Evolutionary conservation across 2,329 filamentous ascomycete species (phyloP), one percentile per base, ranked within the genome.

Genomic region (Sclerotinia nivalis): DNA sequence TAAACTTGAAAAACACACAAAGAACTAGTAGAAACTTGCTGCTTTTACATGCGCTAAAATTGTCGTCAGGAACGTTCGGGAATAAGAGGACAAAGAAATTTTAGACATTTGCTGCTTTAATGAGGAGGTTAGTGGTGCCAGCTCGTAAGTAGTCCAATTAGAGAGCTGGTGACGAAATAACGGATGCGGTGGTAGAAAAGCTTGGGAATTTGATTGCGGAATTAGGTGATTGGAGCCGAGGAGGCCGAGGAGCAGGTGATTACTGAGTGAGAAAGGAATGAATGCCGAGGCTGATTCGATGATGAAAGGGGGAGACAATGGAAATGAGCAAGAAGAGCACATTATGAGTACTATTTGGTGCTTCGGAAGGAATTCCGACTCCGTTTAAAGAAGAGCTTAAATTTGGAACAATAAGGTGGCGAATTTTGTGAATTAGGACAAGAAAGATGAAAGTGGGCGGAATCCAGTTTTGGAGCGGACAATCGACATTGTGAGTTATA

Each of bases 51-150:
- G 40, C 0, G n/a, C 34, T 0, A 8, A 65, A 52, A 22, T 3
- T 52, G 34, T 4, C 13, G 22, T 8, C 47, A 52, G 31, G 31
- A 52, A 65, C 4, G 47, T 10, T 50, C 47, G 61, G 47, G 47
- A 52, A 65, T 65, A 40, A 65, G 47, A 65, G 61, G 22, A 65
- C 34, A 65, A 54, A 65, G 61, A 9, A 52, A 2, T 4, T 43
- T 28, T 65, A 65, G 15, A 22, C 2, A 13, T 15, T 22, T 65
- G 61, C 61, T 52, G 47, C 31, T 65, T 43, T 52, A 40, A 25
- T 2, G 15, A 9, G n/a, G 15, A 40, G 1, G n/a, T 43, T 6
- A 40, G 15, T n/a, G 1, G 1, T 5, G 6, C 31, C 5, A 40
- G 12, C 13, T 64, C 9, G 34, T 45, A 52, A 12, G 8, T 6